Percentiles rank a stretch among this genome's conserved stretches.
Evolutionary conservation across 1,284 basidiomycete genomes (phyloP).

Genomic region (Pseudozyma flocculosa): DNA sequence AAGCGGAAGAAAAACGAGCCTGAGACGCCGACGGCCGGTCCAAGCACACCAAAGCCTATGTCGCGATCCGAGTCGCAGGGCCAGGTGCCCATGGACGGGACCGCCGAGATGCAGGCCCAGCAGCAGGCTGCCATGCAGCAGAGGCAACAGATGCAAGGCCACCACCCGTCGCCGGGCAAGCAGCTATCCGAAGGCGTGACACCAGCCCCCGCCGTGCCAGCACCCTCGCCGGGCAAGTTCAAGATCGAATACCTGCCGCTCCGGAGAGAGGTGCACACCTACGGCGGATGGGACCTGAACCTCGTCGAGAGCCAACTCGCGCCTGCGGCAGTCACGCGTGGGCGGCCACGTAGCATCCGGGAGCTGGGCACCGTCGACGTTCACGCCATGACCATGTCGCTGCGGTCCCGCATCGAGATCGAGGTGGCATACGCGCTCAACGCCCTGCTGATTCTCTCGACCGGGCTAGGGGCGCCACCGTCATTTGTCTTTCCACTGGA

Average conservation of each 20-base stretch:
- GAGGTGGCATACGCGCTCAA: conserved; percentile 89
- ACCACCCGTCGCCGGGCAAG: not conserved
- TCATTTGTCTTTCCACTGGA: conserved; percentile 69
- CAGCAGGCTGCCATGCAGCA: conserved; percentile 20
- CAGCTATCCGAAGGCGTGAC: not conserved
- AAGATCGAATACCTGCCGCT: conserved; percentile 89
- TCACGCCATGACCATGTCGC: conserved; percentile 81
- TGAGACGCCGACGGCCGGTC: conserved; percentile 8
- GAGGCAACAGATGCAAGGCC: conserved; percentile 11
- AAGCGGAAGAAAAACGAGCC: conserved; percentile 32
- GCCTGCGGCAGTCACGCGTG: conserved; percentile 63
- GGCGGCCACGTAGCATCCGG: conserved; percentile 67
- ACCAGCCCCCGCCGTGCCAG: conserved; percentile 1
- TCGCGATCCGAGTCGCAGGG: not conserved
- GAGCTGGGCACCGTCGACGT: conserved; percentile 84
- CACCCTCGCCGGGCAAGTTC: conserved; percentile 63
- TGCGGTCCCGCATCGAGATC: conserved; percentile 77
- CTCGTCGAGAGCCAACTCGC: conserved; percentile 69
- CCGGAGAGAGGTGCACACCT: conserved; percentile 72
- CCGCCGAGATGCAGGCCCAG: conserved; percentile 10
- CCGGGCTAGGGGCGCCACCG: conserved; percentile 62
- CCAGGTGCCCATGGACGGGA: conserved; percentile 1
- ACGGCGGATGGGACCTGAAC: conserved; percentile 80
- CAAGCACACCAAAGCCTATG: not conserved
- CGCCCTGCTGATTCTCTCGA: conserved; percentile 80